Conservation (phyloP, 2,329 filamentous ascomycete species). For the Cladophialophora bantiana region DNA sequence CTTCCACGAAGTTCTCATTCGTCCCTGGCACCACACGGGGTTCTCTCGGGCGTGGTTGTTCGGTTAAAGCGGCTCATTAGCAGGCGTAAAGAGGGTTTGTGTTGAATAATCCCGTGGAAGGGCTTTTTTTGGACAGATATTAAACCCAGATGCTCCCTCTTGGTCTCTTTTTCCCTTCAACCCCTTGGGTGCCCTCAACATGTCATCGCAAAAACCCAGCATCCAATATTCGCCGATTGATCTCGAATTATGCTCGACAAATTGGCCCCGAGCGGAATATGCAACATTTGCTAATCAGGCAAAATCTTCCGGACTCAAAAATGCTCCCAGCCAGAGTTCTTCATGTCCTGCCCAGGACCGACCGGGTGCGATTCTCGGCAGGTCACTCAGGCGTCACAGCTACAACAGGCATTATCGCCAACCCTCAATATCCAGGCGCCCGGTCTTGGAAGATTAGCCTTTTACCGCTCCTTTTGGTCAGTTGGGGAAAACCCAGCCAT, state of each 20-base stretch:
- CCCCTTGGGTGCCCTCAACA: not conserved
- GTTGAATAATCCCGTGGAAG: constrained; percentile 13
- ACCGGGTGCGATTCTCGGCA: not conserved
- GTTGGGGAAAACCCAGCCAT: not conserved
- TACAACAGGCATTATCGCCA: not conserved
- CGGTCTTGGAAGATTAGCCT: not conserved
- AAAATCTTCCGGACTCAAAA: constrained; percentile 8
- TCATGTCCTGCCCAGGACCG: constrained; percentile 7
- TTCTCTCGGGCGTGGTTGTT: not conserved
- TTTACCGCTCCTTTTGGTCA: not conserved
- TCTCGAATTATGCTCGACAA: constrained; percentile 3
- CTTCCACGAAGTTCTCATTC: not conserved
- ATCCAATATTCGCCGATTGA: not conserved
- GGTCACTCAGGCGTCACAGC: not conserved
- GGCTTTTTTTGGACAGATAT: not conserved
- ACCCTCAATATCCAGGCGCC: not conserved
- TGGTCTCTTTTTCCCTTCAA: constrained; percentile 14
- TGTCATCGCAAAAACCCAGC: not conserved
- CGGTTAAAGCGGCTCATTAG: constrained; percentile 23
- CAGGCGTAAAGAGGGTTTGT: constrained; percentile 10
- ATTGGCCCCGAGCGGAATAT: constrained; percentile 6
- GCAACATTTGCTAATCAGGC: constrained; percentile 19
- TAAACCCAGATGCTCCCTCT: constrained; percentile 14
- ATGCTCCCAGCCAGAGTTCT: constrained; percentile 5
- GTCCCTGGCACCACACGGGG: not conserved